Conservation (phyloP, 345 rosid genomes). For the Aurinia saxatilis region DNA sequence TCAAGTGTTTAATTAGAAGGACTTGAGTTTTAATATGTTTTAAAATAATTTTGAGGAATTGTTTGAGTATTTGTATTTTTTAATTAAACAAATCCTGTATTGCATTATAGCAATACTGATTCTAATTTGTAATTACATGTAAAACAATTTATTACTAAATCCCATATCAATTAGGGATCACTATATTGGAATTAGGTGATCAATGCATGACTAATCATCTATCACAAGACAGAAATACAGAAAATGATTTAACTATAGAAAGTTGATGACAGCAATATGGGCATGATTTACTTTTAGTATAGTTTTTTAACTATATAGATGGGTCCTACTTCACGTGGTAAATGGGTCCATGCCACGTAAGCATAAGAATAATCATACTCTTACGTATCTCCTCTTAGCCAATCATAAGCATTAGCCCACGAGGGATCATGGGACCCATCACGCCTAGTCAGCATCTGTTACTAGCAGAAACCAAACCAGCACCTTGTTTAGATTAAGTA, state of each 20-base stretch:
- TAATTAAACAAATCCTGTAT: too few species aligned
- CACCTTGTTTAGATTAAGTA: constrained; percentile 9
- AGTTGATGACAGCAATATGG: background rate
- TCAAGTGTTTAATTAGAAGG: too few species aligned
- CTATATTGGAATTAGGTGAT: too few species aligned
- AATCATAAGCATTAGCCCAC: constrained; percentile 52
- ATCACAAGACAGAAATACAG: background rate
- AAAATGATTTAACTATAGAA: background rate
- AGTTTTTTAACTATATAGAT: background rate
- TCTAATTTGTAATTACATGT: too few species aligned
- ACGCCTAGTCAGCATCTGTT: constrained; percentile 8
- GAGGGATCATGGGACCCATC: constrained; percentile 46
- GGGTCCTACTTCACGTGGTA: constrained; percentile 48
- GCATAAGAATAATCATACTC: constrained; percentile 12
- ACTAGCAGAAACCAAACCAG: constrained; percentile 5
- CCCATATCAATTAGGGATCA: too few species aligned
- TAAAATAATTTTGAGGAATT: too few species aligned
- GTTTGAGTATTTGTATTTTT: too few species aligned
- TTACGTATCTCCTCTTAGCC: constrained; percentile 51
- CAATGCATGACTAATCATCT: background rate
- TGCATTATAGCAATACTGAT: too few species aligned
- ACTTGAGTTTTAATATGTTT: too few species aligned
- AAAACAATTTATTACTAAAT: too few species aligned
- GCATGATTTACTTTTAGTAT: background rate
- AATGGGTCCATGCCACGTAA: constrained; percentile 32